Base-by-base conservation (phyloP, 2,329 filamentous ascomycete genomes). In the Beauveria medogensis region DNA sequence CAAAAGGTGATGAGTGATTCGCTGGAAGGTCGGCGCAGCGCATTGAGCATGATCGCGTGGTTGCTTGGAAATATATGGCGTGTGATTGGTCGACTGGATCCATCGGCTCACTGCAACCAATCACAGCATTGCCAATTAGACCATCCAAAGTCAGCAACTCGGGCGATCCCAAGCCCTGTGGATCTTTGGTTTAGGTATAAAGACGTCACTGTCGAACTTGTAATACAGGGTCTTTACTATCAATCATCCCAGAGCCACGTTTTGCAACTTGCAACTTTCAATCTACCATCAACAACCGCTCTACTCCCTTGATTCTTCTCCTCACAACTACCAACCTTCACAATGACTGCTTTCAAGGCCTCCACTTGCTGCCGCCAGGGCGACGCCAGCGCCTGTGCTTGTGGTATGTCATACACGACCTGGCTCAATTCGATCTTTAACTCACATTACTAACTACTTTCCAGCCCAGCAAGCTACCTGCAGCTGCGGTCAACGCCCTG, bases 401-500 rank as follows among this genome's bases (percentile, higher is more conserved):
- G 82, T 72, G 82, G 82, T 84, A 80, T 67, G 82, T 75, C 60
- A 44, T 37, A 54, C 12, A 30, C 28, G 20, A 34, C 20, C 8
- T 20, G 43, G 22, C 5, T 6, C 22, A 9, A 55, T 20, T 41
- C 53, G 24, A 5, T 8, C 46, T 10, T 28, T n/a, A 16, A 43
- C 16, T 3, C 34, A 24, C 18, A 34, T 18, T 30, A 10, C 62
- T 63, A 55, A 56, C 40, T 28, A 5, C 60, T 58, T 24, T 22
- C 50, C 66, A 84, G 85, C 84, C 67, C 74, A 84, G 68, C 80
- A 87, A 74, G 85, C 85, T 9, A 87, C 80, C 63, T 96, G 92
- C 84, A 95, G 91, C 18, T 97, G 93, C 74, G 93, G 93, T 71
- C 86, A 96, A 80, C 83, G 94, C 72, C 84, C 86, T 4, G 93